Base-by-base conservation (phyloP, 352 stramenopile species). In the Phytopythium vexans region DNA sequence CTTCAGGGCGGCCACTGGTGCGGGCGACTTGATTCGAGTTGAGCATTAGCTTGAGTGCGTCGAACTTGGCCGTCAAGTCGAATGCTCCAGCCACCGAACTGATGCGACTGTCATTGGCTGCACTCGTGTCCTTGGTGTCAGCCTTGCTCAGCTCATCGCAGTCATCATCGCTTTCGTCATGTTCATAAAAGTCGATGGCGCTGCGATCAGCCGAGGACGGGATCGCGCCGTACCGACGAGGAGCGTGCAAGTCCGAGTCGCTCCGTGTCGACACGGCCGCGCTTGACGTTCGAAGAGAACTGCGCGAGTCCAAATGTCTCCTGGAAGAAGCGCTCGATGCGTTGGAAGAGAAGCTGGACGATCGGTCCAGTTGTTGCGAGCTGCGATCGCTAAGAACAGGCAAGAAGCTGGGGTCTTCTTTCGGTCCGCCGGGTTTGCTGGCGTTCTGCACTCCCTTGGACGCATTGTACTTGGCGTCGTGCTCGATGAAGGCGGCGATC, bases 401-500 rank as follows among this genome's bases (percentile, higher is more conserved):
- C 12, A 54, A 37, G 7, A 49, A 54, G 43, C 33, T 64, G n/a
- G 32, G 10, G 27, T 47, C 51, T 31, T 21, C 54, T 6, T 39
- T 37, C 32, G 41, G 49, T 6, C 45, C 27, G 40, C 1, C 32
- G 15, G 45, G 21, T 27, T 27, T 27, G 21, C 21, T 27, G 21
- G 21, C 21, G 21, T 27, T 27, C 21, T 27, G 21, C 21, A 27
- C 21, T 27, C 21, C 21, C 21, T 27, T 27, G 21, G 21, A 27
- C 14, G 66, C 48, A 15, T 41, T 55, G 54, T 86, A 91, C 56
- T 86, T 86, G n/a, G 72, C 72, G 52, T 91, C 80, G 53, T 91
- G 77, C 54, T 90, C 81, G 8, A 80, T 72, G 47, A 93, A 93
- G 9, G 83, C 83, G 39, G 88, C 75, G 16, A 93, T 84, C 14